Evolutionary conservation across 805 yeast species (phyloP), one percentile per base, ranked within the genome.

Genomic region (Yamadazyma endophytica): DNA sequence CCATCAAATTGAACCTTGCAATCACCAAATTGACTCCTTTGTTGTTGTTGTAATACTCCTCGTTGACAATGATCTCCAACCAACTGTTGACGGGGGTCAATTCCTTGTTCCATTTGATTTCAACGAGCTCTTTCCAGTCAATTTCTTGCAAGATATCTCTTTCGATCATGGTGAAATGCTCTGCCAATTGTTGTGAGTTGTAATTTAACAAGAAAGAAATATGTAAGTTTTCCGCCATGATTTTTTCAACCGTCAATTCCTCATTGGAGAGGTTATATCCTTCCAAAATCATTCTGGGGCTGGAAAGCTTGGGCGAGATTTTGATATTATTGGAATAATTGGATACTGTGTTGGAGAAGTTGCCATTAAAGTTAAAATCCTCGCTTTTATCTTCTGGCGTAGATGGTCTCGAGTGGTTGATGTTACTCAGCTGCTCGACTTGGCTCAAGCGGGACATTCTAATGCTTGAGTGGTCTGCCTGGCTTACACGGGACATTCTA

Each of bases 51-150:
- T 54, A 64, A 42, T 63, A 64, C 16, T 52, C 52, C 44, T 75
- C 72, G 52, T 77, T 75, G 14, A 79, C 72, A 33, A 89, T 63
- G 20, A 85, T 68, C 40, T 77, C 82, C 17, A 88, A 60, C 98
- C 98, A 92, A 47, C 92, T 84, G 41, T 77, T 78, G 14, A 78
- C 79, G 1, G 88, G 82, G 1, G 70, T 73, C 28, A 82, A 54
- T 21, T 77, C 75, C 36, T 73, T 73, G 31, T 76, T 74, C 87
- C 95, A 82, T 29, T 76, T 70, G 40, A 84, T 60, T 40, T 86
- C 89, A 25, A 89, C 68, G 26, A 90, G 67, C 43, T 87, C 96
- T 46, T 78, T 80, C 97, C 97, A 90, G 54, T 90, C 97, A 23
- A 92, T 72, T 47, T 87, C 96, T 31, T 76, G 70, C 14, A 89